phyloP scores from a whole-genome alignment of 176 grass and related monocot species.

The Ananas comosus region DNA sequence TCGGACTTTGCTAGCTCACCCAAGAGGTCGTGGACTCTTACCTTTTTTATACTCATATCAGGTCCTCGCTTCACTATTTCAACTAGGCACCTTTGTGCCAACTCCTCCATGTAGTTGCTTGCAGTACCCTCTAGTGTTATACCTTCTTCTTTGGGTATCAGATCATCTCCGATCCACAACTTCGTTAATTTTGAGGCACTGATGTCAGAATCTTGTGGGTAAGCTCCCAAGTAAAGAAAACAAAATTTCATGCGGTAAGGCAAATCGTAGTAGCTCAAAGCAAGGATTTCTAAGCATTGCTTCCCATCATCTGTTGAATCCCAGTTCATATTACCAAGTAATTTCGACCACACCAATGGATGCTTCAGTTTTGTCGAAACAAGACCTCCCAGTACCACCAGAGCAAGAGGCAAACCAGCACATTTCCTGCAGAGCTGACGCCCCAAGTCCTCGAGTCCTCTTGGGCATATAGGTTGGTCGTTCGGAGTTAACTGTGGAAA shows the following conservation, averaged over 20 bases:
- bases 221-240: constrained; percentile 5
- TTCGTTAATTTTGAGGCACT: not conserved
- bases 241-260: not conserved
- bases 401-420: not conserved
- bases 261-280: constrained; percentile 6
- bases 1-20: not conserved
- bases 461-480: not conserved
- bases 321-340: not conserved
- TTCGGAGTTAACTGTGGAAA: not conserved
- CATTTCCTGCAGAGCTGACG: not conserved
- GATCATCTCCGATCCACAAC: not conserved
- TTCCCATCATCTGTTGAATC: not conserved
- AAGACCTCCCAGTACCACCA: not conserved
- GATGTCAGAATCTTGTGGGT: not conserved
- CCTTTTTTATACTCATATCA: not conserved
- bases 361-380: not conserved
- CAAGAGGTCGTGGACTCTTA: not conserved
- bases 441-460: not conserved
- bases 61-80: not conserved
- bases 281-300: constrained; percentile 1
- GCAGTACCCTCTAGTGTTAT: not conserved
- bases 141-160: not conserved
- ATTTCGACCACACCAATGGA: not conserved
- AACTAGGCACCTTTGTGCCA: not conserved
- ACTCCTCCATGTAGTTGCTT: not conserved